phyloP scores from a whole-genome alignment of 1,139 yeast species.

The Candida sojae region DNA sequence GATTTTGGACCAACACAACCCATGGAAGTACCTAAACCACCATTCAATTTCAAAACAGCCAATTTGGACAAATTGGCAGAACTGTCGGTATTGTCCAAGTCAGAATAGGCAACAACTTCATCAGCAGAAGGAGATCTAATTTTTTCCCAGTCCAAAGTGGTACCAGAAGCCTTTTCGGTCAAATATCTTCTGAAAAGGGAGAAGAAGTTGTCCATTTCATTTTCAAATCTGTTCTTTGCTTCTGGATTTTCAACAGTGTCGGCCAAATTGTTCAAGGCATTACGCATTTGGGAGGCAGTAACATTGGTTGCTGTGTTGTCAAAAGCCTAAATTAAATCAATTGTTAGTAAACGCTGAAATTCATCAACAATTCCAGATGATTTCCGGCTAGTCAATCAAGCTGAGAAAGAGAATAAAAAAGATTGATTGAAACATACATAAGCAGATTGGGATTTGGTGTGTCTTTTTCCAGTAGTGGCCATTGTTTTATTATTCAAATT shows the following conservation, averaged over 20 bases:
- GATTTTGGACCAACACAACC: constrained; percentile 99
- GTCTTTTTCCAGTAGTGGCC: constrained; percentile 49
- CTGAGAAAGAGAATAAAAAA: not conserved
- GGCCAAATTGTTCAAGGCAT: constrained; percentile 85
- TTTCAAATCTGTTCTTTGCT: constrained; percentile 68
- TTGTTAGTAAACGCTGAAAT: not conserved
- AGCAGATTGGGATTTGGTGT: constrained; percentile 71
- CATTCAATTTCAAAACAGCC: constrained; percentile 94
- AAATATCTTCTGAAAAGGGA: constrained; percentile 91
- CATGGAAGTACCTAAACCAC: constrained; percentile 99
- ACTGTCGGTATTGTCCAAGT: constrained; percentile 41
- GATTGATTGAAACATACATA: constrained; percentile 44
- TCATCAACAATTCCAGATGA: constrained; percentile 8
- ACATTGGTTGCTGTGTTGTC: constrained; percentile 95
- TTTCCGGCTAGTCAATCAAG: not conserved
- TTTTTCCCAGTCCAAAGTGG: constrained; percentile 90
- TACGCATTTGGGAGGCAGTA: constrained; percentile 98
- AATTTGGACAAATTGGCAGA: constrained; percentile 67
- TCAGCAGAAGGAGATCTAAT: constrained; percentile 85
- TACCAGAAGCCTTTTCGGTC: constrained; percentile 84
- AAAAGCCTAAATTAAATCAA: constrained; percentile 59
- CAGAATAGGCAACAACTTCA: constrained; percentile 81
- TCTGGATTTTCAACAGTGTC: constrained; percentile 71
- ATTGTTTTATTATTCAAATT: not conserved
- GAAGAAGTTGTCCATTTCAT: constrained; percentile 93